Evolutionary conservation across 495 filamentous ascomycete species (phyloP).

Genomic region (Penicillium dipodomyicola): DNA sequence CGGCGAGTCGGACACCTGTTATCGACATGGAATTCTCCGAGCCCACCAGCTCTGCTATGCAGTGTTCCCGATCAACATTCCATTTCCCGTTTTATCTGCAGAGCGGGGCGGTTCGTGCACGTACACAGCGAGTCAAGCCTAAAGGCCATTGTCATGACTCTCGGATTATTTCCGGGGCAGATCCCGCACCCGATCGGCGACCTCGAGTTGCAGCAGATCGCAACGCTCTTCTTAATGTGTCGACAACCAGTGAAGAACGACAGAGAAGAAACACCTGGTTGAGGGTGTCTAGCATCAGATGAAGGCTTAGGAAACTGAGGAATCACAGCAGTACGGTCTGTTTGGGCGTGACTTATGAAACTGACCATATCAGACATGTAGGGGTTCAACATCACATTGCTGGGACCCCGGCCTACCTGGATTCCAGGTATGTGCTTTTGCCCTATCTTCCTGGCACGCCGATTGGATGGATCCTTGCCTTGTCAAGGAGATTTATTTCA

Average conservation of each 20-base stretch:
- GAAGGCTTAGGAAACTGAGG: neutral
- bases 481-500: conserved; percentile 13
- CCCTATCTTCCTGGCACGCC: conserved; percentile 1
- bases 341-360: neutral
- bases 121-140: neutral
- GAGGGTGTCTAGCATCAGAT: neutral
- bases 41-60: conserved; percentile 4
- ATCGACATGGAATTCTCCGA: neutral
- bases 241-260: neutral
- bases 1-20: neutral
- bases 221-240: neutral
- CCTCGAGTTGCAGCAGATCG: neutral
- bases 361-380: conserved; percentile 12
- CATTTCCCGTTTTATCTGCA: conserved; percentile 7
- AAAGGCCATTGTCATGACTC: neutral
- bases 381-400: conserved; percentile 18
- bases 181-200: neutral
- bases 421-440: conserved; percentile 18
- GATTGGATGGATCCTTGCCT: neutral
- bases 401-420: conserved; percentile 9
- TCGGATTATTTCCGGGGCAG: neutral
- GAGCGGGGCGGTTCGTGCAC: conserved; percentile 4
- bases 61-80: conserved; percentile 19
- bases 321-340: neutral
- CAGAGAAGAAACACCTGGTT: neutral